A percentile compares a stretch with the other conserved stretches of the same genome.
These are phyloP conservation scores for Leptomonas pyrrhocoris DNA, from an alignment of 208 protist species.

Conservation along the genomic window DNA sequence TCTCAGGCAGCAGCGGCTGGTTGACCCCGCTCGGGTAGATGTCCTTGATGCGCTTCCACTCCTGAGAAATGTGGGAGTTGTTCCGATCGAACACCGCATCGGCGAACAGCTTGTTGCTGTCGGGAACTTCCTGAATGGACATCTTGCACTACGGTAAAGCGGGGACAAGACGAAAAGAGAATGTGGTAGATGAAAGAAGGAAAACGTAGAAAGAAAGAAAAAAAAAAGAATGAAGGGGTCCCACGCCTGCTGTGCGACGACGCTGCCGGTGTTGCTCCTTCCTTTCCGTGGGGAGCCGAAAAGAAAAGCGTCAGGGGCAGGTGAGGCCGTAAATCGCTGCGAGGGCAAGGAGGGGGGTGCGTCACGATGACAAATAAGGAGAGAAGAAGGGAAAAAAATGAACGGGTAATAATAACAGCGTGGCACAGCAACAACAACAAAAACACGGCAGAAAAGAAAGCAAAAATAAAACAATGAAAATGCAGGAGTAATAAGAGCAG, in stretches of 20 bases:
- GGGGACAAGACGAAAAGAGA: neutral
- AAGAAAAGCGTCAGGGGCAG: no score
- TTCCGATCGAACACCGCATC: conserved; percentile 67
- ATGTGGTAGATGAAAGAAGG: no score
- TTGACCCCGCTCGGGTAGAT: conserved; percentile 55
- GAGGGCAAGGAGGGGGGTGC: no score
- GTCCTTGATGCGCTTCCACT: conserved; percentile 67
- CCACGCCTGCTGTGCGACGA: neutral
- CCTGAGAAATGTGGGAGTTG: conserved; percentile 55
- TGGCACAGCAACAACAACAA: no score
- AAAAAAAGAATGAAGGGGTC: neutral
- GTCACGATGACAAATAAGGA: no score
- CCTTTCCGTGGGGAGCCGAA: no score
- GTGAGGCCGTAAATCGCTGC: no score
- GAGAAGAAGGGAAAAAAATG: no score
- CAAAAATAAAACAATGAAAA: neutral
- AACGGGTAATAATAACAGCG: no score
- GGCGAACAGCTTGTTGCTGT: conserved; percentile 68
- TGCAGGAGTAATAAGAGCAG: neutral
- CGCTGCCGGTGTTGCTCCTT: neutral
- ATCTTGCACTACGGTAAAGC: conserved; percentile 1
- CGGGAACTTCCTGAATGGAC: conserved; percentile 49
- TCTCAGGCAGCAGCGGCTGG: conserved; percentile 64
- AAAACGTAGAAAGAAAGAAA: conserved; percentile 14
- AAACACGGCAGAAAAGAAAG: neutral